Evolutionary conservation across 169 alveolate genomes (phyloP), one percentile per base, ranked within the genome.

Genomic region (Plasmodium coatneyi): DNA sequence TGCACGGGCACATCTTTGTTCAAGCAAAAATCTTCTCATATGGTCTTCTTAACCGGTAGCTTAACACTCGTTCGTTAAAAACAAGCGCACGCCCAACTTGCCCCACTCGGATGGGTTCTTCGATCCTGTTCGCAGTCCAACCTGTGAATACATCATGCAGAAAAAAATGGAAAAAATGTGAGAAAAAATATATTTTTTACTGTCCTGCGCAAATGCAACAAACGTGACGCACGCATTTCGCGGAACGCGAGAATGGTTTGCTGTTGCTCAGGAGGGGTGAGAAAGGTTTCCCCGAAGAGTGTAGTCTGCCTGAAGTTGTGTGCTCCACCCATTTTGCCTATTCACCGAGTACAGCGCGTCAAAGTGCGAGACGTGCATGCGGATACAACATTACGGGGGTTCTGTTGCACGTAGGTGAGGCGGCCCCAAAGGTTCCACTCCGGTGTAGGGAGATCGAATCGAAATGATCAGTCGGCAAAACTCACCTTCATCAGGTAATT

Each of bases 71-170:
- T 56, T 89, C 52, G 94, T 89, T 54, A 89, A 46, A 80, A 89
- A 89, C 52, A 89, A 80, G 2, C 94, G 89, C n/a, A 89, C 94
- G 16, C 91, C 94, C 82, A 89, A 19, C 60, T 89, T 89, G n/a
- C 87, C 94, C 94, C 94, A 89, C 71, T 78, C 74, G 28, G 94
- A 70, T 89, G 94, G 94, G 54, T 78, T 79, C 43, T 79, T 89
- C 28, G 94, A 72, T 12, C 94, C 94, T 39, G 94, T 70, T 25
- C 79, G 25, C 5, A 89, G 46, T 79, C 94, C 83, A 19, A 89
- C 84, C 94, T 89, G 72, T 46, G 60, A 52, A 66, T 19, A 66
- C 34, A 14, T 6, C 79, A 72, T 12, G 70, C 36, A 41, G 54
- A 19, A n/a, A 30, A 54, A 80, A 34, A 36, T 3, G 19, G 28